A percentile compares a stretch with the other conserved stretches of the same genome.
These are phyloP conservation scores for Saturnispora serradocipensis DNA, from an alignment of 805 yeast species.

Conservation along the genomic window DNA sequence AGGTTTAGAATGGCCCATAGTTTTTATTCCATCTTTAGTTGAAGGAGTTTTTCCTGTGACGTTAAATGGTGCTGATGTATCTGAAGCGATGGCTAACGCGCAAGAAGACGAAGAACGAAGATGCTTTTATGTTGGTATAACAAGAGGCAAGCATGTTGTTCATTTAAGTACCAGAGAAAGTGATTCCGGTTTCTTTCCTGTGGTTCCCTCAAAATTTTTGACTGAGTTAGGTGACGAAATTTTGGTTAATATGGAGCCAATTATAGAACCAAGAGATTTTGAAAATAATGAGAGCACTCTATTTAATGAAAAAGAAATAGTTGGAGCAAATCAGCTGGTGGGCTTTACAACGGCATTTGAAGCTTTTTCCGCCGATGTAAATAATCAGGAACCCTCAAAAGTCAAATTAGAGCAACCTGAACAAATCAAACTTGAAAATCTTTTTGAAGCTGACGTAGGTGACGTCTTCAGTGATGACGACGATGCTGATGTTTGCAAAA, in stretches of 20 bases:
- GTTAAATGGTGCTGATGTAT: conserved; percentile 24
- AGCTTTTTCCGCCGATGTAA: neutral
- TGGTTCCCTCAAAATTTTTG: conserved; percentile 5
- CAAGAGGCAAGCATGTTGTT: conserved; percentile 57
- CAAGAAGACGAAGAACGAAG: conserved; percentile 68
- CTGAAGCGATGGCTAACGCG: conserved; percentile 14
- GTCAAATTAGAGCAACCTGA: neutral
- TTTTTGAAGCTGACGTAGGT: neutral
- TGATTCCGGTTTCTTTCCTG: conserved; percentile 3
- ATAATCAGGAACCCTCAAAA: neutral
- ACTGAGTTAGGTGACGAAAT: conserved; percentile 2
- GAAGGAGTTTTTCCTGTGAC: conserved; percentile 60
- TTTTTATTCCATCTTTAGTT: conserved; percentile 65
- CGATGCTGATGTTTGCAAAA: neutral
- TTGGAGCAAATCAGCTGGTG: neutral
- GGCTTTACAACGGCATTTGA: conserved; percentile 6
- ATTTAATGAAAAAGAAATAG: neutral
- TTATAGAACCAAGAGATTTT: neutral
- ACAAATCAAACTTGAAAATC: neutral
- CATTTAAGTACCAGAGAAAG: conserved; percentile 17
- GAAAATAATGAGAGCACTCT: neutral
- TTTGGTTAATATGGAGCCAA: conserved; percentile 1
- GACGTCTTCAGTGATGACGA: conserved; percentile 6
- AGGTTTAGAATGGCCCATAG: conserved; percentile 94
- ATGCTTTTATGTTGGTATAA: conserved; percentile 79